Percentiles rank a stretch among this genome's conserved stretches.
Evolutionary conservation across 768 basidiomycete species (phyloP).

Genomic region (Leccinum broughii): DNA sequence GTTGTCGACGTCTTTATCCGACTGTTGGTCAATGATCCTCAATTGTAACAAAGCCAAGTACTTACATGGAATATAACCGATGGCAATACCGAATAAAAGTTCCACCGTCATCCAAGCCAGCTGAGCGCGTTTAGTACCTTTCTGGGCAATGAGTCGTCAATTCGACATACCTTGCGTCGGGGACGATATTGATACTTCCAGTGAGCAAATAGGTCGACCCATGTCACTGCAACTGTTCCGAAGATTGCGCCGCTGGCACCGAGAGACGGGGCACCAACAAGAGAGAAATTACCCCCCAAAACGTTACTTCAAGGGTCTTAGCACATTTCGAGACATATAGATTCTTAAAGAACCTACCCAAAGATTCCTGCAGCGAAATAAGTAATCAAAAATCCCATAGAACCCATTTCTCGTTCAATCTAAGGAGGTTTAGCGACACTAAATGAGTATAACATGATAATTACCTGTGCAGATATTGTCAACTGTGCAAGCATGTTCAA

Average conservation of each 20-base stretch:
- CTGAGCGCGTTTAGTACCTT: constrained; percentile 37
- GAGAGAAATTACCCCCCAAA: constrained; percentile 89
- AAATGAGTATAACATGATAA: not conserved
- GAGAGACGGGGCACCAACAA: constrained; percentile 84
- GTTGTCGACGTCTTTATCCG: constrained; percentile 74
- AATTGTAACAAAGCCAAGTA: constrained; percentile 5
- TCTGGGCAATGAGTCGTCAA: not conserved
- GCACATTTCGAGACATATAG: not conserved
- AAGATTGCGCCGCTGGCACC: constrained; percentile 95
- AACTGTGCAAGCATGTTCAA: constrained; percentile 91
- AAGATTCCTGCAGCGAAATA: constrained; percentile 94
- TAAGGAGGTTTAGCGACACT: constrained; percentile 30
- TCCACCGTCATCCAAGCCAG: constrained; percentile 84
- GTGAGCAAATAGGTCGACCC: constrained; percentile 90
- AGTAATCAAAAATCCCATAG: constrained; percentile 76
- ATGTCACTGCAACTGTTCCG: constrained; percentile 79
- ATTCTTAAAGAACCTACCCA: constrained; percentile 49
- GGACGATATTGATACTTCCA: constrained; percentile 90
- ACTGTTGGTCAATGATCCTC: constrained; percentile 19
- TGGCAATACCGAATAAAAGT: constrained; percentile 79
- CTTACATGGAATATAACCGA: constrained; percentile 84
- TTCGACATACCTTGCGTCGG: constrained; percentile 59
- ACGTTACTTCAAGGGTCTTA: constrained; percentile 55
- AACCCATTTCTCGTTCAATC: constrained; percentile 93
- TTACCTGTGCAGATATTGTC: constrained; percentile 74